Base-by-base conservation (phyloP, 2,329 filamentous ascomycete species). In the Pseudogymnoascus sp. region DNA sequence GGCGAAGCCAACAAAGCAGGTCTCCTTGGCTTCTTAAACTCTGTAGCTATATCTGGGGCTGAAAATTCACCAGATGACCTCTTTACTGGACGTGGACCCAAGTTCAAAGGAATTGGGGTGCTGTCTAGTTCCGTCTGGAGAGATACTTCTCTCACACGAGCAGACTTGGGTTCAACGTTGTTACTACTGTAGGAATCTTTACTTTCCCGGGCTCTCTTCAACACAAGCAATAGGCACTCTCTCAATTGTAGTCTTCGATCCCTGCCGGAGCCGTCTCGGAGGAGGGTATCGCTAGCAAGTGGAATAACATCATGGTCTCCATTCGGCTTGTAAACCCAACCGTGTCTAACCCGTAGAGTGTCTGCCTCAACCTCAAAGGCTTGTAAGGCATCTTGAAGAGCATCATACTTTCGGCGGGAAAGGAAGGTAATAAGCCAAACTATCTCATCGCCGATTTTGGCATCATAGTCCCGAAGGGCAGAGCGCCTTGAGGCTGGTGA, bases 271-370 rank as follows among this genome's bases (percentile, higher is more conserved):
- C 60, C 7, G 11, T 61, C 58, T 25, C 42, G 49, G 5, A 7
- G 45, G 2, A 6, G 36, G 12, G 60, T 14, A 9, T 60, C 59
- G 5, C 58, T 60, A 4, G 22, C 6, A 25, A 39, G 25, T 22
- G 65, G 64, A n/a, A 67, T 23, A 12, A 64, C 38, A 60, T 62
- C 63, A 5, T 52, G 35, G 1, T 67, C 65, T 14, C 49, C 65
- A 9, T 61, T 62, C 2, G 63, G 63, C 30, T 67, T 65, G 12
- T 25, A 9, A 9, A 63, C 45, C 65, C 66, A 66, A 4, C 59
- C 55, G n/a, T 30, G 49, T 33, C 23, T 19, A 22, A 19, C n/a
- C 16, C 49, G 49, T 5, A 55, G 49, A 55, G n/a, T 33, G 33
- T 55, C 49, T 12, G 28, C 49, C 49, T 55, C 49, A 2, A 9